Evolutionary conservation across 352 stramenopile species (phyloP).

Genomic region (Globisporangium splendens): DNA sequence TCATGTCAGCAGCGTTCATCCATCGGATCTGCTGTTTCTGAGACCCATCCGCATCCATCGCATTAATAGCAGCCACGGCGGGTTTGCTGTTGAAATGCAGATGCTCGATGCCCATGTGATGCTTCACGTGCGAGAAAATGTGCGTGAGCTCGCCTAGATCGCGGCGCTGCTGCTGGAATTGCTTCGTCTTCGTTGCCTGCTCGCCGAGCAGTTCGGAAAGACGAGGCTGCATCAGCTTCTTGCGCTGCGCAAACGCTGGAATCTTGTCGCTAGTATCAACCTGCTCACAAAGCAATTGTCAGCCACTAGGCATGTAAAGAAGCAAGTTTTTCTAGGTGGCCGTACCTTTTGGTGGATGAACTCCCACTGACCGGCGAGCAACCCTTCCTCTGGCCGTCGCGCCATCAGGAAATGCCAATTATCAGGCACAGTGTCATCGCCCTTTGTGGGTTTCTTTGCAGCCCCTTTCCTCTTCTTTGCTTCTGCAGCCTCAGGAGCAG

Average conservation of each 20-base stretch:
- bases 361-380: slow-evolving; percentile 87
- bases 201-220: slow-evolving; percentile 36
- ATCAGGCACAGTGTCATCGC: slow-evolving; percentile 11
- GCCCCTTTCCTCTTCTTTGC: slow-evolving; percentile 1
- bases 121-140: slow-evolving; percentile 90
- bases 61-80: not conserved
- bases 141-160: slow-evolving; percentile 77
- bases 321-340: no score
- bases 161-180: slow-evolving; percentile 22
- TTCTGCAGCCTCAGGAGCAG: not conserved
- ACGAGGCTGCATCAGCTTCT: slow-evolving; percentile 43
- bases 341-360: slow-evolving; percentile 77
- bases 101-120: slow-evolving; percentile 88
- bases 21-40: slow-evolving; percentile 37
- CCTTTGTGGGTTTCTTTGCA: slow-evolving; percentile 1
- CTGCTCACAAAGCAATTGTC: slow-evolving; percentile 11
- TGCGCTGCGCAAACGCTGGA: slow-evolving; percentile 55
- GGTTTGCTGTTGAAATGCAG: slow-evolving; percentile 50
- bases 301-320: not conserved
- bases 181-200: slow-evolving; percentile 16
- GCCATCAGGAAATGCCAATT: slow-evolving; percentile 79
- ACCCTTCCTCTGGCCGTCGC: slow-evolving; percentile 60
- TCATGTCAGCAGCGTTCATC: slow-evolving; percentile 78
- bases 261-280: slow-evolving; percentile 62
- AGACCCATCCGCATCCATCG: slow-evolving; percentile 6